Conservation (phyloP, 2,329 filamentous ascomycete genomes). For the Aurifilum marmelostoma region DNA sequence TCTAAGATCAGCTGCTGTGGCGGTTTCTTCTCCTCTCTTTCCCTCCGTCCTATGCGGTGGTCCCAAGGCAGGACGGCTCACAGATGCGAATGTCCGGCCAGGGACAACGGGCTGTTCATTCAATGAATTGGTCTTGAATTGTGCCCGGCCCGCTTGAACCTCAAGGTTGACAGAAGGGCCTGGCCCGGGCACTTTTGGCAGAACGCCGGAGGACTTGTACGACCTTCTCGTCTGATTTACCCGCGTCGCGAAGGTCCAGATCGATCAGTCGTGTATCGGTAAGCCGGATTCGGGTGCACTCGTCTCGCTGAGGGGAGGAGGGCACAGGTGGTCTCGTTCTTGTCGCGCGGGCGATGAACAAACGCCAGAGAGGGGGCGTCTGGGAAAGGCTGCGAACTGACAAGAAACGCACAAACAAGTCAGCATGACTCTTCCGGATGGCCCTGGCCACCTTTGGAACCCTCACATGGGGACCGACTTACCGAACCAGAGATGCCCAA, state of each 20-base stretch:
- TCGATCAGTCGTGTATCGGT: neutral
- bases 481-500: constrained; percentile 5
- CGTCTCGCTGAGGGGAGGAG: neutral
- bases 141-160: constrained; percentile 19
- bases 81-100: constrained; percentile 16
- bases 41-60: neutral
- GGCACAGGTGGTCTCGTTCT: neutral
- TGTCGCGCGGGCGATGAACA: constrained; percentile 10
- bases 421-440: constrained; percentile 8
- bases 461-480: neutral
- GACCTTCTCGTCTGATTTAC: neutral
- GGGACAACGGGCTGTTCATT: constrained; percentile 22
- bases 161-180: constrained; percentile 1
- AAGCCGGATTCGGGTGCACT: neutral
- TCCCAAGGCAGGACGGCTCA: neutral
- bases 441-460: neutral
- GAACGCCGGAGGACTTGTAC: neutral
- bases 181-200: neutral
- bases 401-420: constrained; percentile 11
- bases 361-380: neutral
- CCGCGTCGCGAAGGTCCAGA: neutral
- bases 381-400: constrained; percentile 17
- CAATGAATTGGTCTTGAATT: constrained; percentile 16
- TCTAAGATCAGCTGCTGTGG: neutral
- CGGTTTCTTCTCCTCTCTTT: neutral